Base-by-base conservation (phyloP, 345 rosid species). In the Garcia nutans region DNA sequence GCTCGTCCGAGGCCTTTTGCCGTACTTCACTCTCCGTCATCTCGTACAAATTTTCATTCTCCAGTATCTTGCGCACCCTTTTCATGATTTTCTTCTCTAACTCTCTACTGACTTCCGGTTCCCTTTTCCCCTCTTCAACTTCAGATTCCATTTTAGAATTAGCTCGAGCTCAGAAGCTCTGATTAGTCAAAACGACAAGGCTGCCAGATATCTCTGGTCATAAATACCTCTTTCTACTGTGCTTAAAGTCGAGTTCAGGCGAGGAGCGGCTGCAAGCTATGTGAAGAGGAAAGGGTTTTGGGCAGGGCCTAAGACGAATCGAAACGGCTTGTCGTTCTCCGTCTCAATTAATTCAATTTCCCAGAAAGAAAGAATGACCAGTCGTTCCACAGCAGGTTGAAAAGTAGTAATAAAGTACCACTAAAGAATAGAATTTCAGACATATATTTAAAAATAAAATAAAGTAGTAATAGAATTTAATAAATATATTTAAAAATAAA, bases 11-110 rank as follows among this genome's bases (percentile, higher is more conserved):
- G 50, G 87, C 89, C 50, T 76, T 56, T 2, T 86, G 84, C 50
- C 89, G 72, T 2, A 81, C 86, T 60, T 79, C 78, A 0, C 65
- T 54, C 87, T 86, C 86, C 41, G 83, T 84, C 60, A 84, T 68
- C 75, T 80, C 62, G 76, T 78, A 78, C 68, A 86, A 65, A 45
- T 78, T 83, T 20, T 84, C 82, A 24, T 70, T 56, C 66, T 76
- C 49, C 73, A 86, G 60, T 20, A 84, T 84, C 74, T 80, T 80
- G 12, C 66, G 74, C 78, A 86, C 89, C 3, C 74, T 78, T 15
- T 74, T 72, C 64, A 54, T 74, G 13, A 86, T 82, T 73, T 74
- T 80, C 60, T 62, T 82, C 63, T 69, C 63, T 5, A 76, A 20
- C 33, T 81, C 71, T 16, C 61, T 58, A 0, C 77, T 79, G 42